Evolutionary conservation across 129 eudicot genomes (phyloP), one percentile per base, ranked within the genome.

Genomic region (Tagetes erecta): DNA sequence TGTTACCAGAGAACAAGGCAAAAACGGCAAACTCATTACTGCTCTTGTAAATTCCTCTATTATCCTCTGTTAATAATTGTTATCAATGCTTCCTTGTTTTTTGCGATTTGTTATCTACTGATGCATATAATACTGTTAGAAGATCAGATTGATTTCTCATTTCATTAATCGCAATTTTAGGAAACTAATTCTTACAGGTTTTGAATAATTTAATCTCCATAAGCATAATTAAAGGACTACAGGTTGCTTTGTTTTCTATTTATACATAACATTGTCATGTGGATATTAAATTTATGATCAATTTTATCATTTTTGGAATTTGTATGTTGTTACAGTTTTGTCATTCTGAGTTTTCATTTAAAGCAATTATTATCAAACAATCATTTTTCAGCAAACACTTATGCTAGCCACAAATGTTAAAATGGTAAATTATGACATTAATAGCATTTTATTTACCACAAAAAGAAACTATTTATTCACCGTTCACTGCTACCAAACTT

Each of bases 1-100:
- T 41, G 98, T 93, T 35, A 93, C 98, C 27, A 81, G 96, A 75
- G 98, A 93, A 77, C 91, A 91, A n/a, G 98, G 98, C 76, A 93
- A 93, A 70, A 93, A 93, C 77, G 81, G 62, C 34, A 93, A 87
- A 82, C 96, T 93, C 84, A 86, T 93, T 76, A 75, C 57, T 31
- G 89, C 98, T 42, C 84, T 93, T 77, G 98, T 93, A 90, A 67
- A 31, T 39, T 44, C 35, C 58, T 34, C 9, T 44, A 3, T n/a
- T 67, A 47, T 49, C 73, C 38, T 13, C 34, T 41, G 0, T 36
- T 10, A 52, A 30, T 27, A 2, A 60, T 45, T 57, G 57, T 49
- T 27, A 53, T 56, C n/a, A 6, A 50, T 3, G 35, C 34, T 46
- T 3, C 42, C 33, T 59, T 31, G 45, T 74, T 52, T 50, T 33